Evolutionary conservation across 1,139 yeast species (phyloP), one percentile per base, ranked within the genome.

Genomic region (Geotrichum candidum): DNA sequence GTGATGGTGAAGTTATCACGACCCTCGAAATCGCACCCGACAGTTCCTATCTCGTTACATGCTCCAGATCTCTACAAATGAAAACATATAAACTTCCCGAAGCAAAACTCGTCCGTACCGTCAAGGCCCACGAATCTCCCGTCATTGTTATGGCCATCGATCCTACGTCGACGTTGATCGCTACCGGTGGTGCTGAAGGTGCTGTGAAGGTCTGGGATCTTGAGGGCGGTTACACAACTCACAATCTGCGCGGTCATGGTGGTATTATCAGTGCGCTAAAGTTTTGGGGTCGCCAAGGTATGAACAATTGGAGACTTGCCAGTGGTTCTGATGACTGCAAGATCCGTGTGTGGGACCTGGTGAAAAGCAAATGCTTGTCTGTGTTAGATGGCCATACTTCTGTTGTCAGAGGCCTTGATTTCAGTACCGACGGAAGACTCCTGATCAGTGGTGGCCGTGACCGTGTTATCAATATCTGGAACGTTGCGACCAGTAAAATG

Each of bases 151-250:
- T 91, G 62, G 80, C 87, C 15, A 83, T 84, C 41, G 99, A 94
- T 73, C 74, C 83, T 5, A 90, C 97, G 0, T 88, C 96, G 18
- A 84, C 96, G 3, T 78, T 94, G 58, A 84, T 92, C 70, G 96
- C 97, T 48, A 86, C 95, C 70, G 99, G 99, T 57, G 94, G 96
- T 56, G 88, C 97, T 0, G 99, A 95, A 73, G 98, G 99, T 58
- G 83, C 85, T 51, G 88, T 92, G 25, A 86, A 90, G 58, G 96
- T 95, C 1, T 91, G 96, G 88, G 99, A 94, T 74, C 82, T 94
- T 54, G 92, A 85, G 66, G 92, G 92, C 46, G 95, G 96, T 0
- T 90, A 82, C 67, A 84, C 88, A 1, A 94, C 99, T 0, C 99
- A 94, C 75, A 86, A 90, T 22, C 82, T 94, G 65, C 87, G 90